phyloP scores from a whole-genome alignment of 352 stramenopile species.

The Phytophthora pseudosyringae region DNA sequence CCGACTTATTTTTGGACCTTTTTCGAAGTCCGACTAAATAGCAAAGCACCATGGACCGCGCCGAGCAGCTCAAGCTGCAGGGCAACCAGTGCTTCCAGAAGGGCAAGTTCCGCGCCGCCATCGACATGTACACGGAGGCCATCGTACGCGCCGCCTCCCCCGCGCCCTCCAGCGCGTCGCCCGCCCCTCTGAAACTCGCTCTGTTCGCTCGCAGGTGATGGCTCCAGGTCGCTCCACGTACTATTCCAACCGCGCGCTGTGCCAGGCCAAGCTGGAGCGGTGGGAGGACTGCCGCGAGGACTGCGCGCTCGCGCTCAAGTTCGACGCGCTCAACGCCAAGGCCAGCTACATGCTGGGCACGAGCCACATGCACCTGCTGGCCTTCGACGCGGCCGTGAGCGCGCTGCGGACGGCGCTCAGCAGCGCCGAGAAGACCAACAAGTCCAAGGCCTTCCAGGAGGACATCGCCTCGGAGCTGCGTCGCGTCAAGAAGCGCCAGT shows the following conservation, averaged over 20 bases:
- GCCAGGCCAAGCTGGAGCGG: slow-evolving; percentile 69
- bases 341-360: slow-evolving; percentile 78
- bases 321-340: slow-evolving; percentile 75
- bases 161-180: neutral
- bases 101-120: slow-evolving; percentile 75
- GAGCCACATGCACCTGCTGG: slow-evolving; percentile 55
- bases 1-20: no score
- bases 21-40: no score
- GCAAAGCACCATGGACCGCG: no score
- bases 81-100: slow-evolving; percentile 86
- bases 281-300: slow-evolving; percentile 73
- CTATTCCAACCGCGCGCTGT: slow-evolving; percentile 85
- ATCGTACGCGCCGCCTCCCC: slow-evolving; percentile 40
- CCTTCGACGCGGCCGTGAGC: slow-evolving; percentile 57
- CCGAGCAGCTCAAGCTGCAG: slow-evolving; percentile 78
- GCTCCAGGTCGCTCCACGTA: slow-evolving; percentile 65
- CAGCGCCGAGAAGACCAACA: slow-evolving; percentile 65
- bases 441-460: slow-evolving; percentile 55
- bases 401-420: slow-evolving; percentile 57
- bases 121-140: slow-evolving; percentile 89
- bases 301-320: slow-evolving; percentile 57
- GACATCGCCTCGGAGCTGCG: slow-evolving; percentile 69
- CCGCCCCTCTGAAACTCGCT: neutral
- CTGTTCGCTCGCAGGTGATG: slow-evolving; percentile 32
- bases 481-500: slow-evolving; percentile 71